Conservation (phyloP, 768 basidiomycete species). For the Pulveroboletus sp. region DNA sequence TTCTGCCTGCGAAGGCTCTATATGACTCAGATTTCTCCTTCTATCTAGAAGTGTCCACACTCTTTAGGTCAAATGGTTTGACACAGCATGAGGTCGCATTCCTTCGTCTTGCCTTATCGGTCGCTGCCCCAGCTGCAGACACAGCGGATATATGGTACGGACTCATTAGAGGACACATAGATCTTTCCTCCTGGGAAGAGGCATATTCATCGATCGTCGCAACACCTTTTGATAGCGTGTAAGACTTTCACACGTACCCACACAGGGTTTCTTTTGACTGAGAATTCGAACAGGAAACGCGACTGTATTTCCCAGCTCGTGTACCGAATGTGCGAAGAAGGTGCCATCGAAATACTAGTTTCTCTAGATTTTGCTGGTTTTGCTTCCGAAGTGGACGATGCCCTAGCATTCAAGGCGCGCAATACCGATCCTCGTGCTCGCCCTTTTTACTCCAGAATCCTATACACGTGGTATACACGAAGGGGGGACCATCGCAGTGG, state of each 20-base stretch:
- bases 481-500: slow-evolving; percentile 91
- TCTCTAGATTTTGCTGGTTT: slow-evolving; percentile 83
- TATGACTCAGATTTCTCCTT: slow-evolving; percentile 67
- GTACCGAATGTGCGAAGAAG: slow-evolving; percentile 90
- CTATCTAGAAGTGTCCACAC: slow-evolving; percentile 71
- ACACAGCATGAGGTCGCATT: slow-evolving; percentile 69
- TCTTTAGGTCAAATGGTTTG: slow-evolving; percentile 63
- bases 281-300: slow-evolving; percentile 55
- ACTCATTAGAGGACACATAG: slow-evolving; percentile 72
- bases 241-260: slow-evolving; percentile 34
- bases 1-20: slow-evolving; percentile 57
- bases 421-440: slow-evolving; percentile 85
- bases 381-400: slow-evolving; percentile 82
- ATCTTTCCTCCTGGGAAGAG: slow-evolving; percentile 76
- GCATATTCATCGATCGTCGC: slow-evolving; percentile 81
- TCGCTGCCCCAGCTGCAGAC: slow-evolving; percentile 50
- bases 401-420: slow-evolving; percentile 88
- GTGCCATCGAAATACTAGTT: slow-evolving; percentile 75
- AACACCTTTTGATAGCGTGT: slow-evolving; percentile 78
- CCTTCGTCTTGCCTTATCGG: slow-evolving; percentile 77
- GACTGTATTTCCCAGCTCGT: slow-evolving; percentile 82
- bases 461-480: slow-evolving; percentile 92
- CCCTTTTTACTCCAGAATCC: slow-evolving; percentile 84
- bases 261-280: slow-evolving; percentile 5
- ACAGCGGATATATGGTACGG: slow-evolving; percentile 75